These are phyloP conservation scores for Gossypium gossypioides DNA, from an alignment of 441 rosid species.

Conservation along the genomic window DNA sequence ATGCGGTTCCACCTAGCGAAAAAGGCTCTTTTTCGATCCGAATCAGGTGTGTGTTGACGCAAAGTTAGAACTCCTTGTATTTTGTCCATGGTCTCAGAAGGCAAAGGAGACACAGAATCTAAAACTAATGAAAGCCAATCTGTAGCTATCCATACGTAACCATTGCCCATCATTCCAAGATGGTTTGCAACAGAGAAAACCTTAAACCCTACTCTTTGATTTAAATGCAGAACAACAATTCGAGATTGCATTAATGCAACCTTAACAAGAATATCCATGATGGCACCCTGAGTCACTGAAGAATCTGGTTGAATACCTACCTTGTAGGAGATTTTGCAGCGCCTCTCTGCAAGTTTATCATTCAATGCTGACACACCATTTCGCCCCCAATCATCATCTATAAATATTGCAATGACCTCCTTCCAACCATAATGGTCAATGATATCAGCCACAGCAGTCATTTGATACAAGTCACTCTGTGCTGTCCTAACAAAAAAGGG, in stretches of 20 bases:
- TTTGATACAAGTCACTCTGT: conserved; percentile 65
- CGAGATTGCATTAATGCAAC: conserved; percentile 71
- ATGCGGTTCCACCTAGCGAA: conserved; percentile 46
- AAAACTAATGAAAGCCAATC: conserved; percentile 65
- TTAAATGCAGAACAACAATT: conserved; percentile 55
- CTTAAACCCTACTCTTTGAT: conserved; percentile 37
- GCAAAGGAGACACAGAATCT: conserved; percentile 51
- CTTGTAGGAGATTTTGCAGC: conserved; percentile 61
- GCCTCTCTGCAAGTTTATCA: conserved; percentile 61
- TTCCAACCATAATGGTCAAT: conserved; percentile 64
- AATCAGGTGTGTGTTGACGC: conserved; percentile 71
- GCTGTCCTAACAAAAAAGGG: conserved; percentile 72
- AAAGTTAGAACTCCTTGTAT: conserved; percentile 71
- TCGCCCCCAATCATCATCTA: conserved; percentile 79
- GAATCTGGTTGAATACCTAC: conserved; percentile 44
- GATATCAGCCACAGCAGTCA: conserved; percentile 72
- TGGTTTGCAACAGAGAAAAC: conserved; percentile 53
- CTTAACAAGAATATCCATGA: conserved; percentile 66
- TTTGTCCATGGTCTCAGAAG: conserved; percentile 48
- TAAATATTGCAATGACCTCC: conserved; percentile 60
- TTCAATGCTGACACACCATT: conserved; percentile 58
- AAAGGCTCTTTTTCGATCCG: conserved; percentile 44
- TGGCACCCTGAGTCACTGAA: conserved; percentile 23
- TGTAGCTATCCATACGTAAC: conserved; percentile 86
- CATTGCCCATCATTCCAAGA: conserved; percentile 82